Conservation (phyloP, 306 rosid genomes). For the Hylodesmum podocarpum region DNA sequence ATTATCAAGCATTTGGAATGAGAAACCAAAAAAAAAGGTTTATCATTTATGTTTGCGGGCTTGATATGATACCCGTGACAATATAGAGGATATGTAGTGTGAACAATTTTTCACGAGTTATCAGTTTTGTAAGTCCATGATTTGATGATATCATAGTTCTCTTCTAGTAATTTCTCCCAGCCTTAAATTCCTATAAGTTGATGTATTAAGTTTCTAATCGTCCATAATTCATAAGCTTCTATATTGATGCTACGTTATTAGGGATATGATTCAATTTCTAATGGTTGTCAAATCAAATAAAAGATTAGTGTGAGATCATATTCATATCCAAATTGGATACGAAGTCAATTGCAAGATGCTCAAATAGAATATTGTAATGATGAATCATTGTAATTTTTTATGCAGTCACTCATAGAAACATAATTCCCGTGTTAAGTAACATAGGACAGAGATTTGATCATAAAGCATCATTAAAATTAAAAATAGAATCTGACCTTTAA, state of each 20-base stretch:
- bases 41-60: neutral
- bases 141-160: conserved; percentile 15
- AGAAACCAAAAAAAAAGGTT: neutral
- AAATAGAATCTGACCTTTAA: conserved; percentile 5
- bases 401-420: conserved; percentile 16
- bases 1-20: neutral
- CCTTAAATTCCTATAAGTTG: neutral
- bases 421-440: neutral
- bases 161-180: neutral
- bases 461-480: neutral
- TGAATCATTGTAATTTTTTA: conserved; percentile 7
- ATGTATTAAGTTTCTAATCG: neutral
- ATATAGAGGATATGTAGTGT: neutral
- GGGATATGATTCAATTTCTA: conserved; percentile 4
- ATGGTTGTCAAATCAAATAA: neutral
- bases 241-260: neutral
- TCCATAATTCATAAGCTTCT: neutral
- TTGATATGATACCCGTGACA: neutral
- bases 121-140: neutral
- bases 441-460: conserved; percentile 21
- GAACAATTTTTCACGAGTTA: neutral
- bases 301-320: neutral
- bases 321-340: neutral
- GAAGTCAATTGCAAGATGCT: conserved; percentile 12
- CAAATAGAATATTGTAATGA: conserved; percentile 16